Evolutionary conservation across 1,284 basidiomycete species (phyloP), one percentile per base, ranked within the genome.

Genomic region (Abortiporus biennis): DNA sequence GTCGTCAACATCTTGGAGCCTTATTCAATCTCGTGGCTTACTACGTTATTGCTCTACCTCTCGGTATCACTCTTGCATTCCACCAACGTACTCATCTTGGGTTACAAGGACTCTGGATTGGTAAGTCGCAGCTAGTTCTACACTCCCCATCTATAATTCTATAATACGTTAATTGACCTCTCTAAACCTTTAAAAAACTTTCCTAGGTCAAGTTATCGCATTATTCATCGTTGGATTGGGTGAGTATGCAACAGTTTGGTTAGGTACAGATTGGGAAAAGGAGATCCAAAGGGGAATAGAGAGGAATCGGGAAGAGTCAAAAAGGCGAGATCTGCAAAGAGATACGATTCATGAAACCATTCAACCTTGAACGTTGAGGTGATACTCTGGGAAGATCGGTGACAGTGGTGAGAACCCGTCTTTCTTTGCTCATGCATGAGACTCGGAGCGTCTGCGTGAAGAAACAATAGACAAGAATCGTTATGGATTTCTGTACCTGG

Each of bases 11-110:
- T 51, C 70, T 87, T 9, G 84, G 85, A 8, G 85, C 84, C 5
- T 51, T 78, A 5, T 86, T 85, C 62, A 87, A 88, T 54, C 57
- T 85, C 32, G 62, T 84, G n/a, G 83, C 85, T 13, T 87, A 87
- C 59, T 88, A 87, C 50, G 67, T 85, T 2, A 62, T 87, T 25
- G 85, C 85, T 9, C 64, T 87, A 13, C 84, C 84, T 0, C 61
- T 87, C 33, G 85, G 85, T 2, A 76, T 87, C 40, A 72, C 69
- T 2, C 69, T 87, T 12, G 85, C 85, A 0, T 87, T 86, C 55
- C 53, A 61, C 36, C 47, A 47, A 2, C 53, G 54, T 13, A 61
- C 62, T 1, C 56, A 58, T 23, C 57, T 79, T 4, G 80, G 82
- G 3, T 58, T 85, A 24, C 69, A 77, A 50, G 85, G 83, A 4